phyloP scores from a whole-genome alignment of 805 yeast genomes.

The Myxozyma nipponensis region DNA sequence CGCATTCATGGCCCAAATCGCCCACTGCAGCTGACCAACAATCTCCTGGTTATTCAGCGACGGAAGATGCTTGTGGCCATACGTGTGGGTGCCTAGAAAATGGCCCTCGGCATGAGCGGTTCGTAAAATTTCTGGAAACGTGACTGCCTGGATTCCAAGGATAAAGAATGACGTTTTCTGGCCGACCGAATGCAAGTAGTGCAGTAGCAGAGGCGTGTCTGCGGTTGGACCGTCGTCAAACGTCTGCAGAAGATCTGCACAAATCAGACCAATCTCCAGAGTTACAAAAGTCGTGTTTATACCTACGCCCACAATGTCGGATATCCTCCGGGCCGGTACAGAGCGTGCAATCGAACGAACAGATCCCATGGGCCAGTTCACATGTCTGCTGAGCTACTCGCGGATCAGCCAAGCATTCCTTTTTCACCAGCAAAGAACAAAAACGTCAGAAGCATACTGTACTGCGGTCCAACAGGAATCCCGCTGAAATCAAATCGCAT shows the following conservation, averaged over 20 bases:
- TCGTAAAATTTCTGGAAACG: slow-evolving; percentile 68
- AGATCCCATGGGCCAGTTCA: slow-evolving; percentile 2
- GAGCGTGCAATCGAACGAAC: slow-evolving; percentile 22
- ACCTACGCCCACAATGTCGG: slow-evolving; percentile 15
- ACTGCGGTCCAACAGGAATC: slow-evolving; percentile 9
- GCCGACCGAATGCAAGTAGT: slow-evolving; percentile 42
- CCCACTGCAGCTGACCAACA: slow-evolving; percentile 89
- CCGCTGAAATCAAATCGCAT: slow-evolving; percentile 17
- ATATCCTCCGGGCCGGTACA: slow-evolving; percentile 21
- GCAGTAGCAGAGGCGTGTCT: slow-evolving; percentile 58
- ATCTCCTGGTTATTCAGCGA: slow-evolving; percentile 71
- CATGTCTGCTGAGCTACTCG: slow-evolving; percentile 18
- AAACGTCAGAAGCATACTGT: slow-evolving; percentile 5
- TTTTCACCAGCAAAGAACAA: neutral
- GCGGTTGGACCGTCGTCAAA: slow-evolving; percentile 95
- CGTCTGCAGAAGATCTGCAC: slow-evolving; percentile 61
- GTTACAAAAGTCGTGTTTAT: neutral
- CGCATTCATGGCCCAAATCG: slow-evolving; percentile 97
- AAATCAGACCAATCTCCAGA: neutral
- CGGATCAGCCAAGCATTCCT: neutral
- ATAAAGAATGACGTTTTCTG: slow-evolving; percentile 74
- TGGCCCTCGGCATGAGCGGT: slow-evolving; percentile 62
- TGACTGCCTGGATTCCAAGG: slow-evolving; percentile 74
- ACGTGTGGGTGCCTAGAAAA: slow-evolving; percentile 81
- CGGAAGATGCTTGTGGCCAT: slow-evolving; percentile 88